Evolutionary conservation across 441 rosid species (phyloP).

Genomic region (Gossypium trilobum): DNA sequence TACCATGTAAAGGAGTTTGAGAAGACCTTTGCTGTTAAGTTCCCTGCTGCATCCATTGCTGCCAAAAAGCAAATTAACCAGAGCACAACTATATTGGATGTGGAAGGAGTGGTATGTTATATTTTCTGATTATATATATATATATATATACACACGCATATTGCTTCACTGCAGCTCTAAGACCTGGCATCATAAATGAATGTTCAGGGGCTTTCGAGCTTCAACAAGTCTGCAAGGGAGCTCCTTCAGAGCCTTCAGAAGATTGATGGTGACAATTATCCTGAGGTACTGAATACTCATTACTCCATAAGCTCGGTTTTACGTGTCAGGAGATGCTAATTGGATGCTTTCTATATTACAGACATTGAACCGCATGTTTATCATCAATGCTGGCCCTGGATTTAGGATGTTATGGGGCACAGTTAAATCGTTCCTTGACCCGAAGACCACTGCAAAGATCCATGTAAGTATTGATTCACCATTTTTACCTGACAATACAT

Average conservation of each 20-base stretch:
- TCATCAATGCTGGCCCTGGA: conserved; percentile 69
- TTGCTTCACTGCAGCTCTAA: neutral
- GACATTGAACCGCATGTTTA: conserved; percentile 63
- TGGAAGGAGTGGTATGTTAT: conserved; percentile 77
- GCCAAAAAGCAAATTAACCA: conserved; percentile 75
- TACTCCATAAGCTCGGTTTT: neutral
- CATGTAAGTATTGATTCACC: conserved; percentile 24
- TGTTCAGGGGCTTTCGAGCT: conserved; percentile 63
- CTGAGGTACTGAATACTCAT: conserved; percentile 50
- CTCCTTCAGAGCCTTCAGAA: conserved; percentile 61
- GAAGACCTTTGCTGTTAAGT: conserved; percentile 56
- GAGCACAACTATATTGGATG: conserved; percentile 93
- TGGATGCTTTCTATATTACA: conserved; percentile 13
- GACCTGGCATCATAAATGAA: conserved; percentile 5
- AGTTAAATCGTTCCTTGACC: conserved; percentile 46
- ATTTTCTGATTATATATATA: neutral
- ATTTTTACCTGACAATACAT: neutral
- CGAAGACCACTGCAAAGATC: conserved; percentile 40
- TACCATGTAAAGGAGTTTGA: conserved; percentile 64
- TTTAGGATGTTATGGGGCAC: conserved; percentile 60
- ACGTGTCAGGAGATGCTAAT: conserved; percentile 6
- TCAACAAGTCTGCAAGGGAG: conserved; percentile 84
- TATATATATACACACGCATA: neutral
- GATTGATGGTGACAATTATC: conserved; percentile 84
- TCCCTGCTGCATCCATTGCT: conserved; percentile 76